Conservation (phyloP, 768 basidiomycete genomes). For the Leucocoprinus leucothites region DNA sequence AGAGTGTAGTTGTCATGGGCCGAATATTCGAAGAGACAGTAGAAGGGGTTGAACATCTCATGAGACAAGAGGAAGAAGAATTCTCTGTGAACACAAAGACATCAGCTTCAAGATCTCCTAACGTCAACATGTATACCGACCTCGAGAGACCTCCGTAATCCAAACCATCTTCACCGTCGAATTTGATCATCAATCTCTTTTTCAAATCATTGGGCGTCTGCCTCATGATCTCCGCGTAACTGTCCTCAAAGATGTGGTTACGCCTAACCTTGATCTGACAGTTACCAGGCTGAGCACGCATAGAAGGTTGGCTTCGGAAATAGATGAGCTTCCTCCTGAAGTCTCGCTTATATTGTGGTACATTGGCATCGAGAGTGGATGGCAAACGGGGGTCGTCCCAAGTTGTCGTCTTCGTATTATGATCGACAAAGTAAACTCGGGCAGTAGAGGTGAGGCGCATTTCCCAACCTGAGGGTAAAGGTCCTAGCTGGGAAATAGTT, state of each 20-base stretch:
- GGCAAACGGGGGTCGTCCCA: slow-evolving; percentile 99
- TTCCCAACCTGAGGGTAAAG: slow-evolving; percentile 97
- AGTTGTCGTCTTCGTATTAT: slow-evolving; percentile 99
- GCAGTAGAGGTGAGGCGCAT: slow-evolving; percentile 99
- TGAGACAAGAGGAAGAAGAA: slow-evolving; percentile 99
- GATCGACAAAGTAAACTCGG: slow-evolving; percentile 98
- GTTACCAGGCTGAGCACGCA: slow-evolving; percentile 97
- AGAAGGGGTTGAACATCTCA: slow-evolving; percentile 99
- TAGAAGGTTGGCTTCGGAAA: slow-evolving; percentile 97
- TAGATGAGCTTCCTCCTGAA: slow-evolving; percentile 99
- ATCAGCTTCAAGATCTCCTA: background rate
- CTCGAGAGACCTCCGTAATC: slow-evolving; percentile 98
- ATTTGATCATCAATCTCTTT: slow-evolving; percentile 99
- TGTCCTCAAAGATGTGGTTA: slow-evolving; percentile 98
- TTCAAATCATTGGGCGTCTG: slow-evolving; percentile 98
- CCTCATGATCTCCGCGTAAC: slow-evolving; percentile 99
- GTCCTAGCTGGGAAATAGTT: slow-evolving; percentile 94
- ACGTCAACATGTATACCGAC: slow-evolving; percentile 38
- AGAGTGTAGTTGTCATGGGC: slow-evolving; percentile 99
- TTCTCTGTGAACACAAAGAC: slow-evolving; percentile 55
- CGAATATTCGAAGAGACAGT: slow-evolving; percentile 99
- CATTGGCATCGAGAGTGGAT: slow-evolving; percentile 92
- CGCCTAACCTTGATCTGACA: slow-evolving; percentile 98
- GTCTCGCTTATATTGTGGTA: slow-evolving; percentile 99
- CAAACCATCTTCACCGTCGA: slow-evolving; percentile 97